Base-by-base conservation (phyloP, 2,329 filamentous ascomycete genomes). In the Hypoxylon sp. region DNA sequence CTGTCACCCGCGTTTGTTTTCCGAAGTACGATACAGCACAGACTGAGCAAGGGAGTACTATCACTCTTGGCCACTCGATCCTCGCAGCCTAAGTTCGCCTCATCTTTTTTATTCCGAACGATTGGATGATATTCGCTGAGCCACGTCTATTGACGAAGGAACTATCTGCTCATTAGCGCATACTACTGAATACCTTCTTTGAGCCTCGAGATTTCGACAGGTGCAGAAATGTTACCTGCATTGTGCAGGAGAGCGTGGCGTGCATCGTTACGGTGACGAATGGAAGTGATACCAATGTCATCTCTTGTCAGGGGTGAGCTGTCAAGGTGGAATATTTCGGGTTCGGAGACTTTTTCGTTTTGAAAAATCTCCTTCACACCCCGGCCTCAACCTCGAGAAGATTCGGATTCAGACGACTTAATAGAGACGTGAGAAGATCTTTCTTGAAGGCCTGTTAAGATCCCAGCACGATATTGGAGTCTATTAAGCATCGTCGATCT, bases 291-390 rank as follows among this genome's bases (percentile, higher is more conserved):
- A 56, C 41, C 17, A 41, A 30, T 62, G 13, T 9, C 28, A 41
- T 62, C 25, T 55, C 28, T 43, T 30, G 53, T 25, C 60, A 59
- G 53, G 60, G 60, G 49, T 69, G 53, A 65, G 53, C 52, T 67
- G 60, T 64, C 57, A 68, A 51, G 32, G 10, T 63, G 56, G 48
- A 52, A 65, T 41, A 64, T 48, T 48, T 58, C 62, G 48, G 67
- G 55, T 55, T 65, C 67, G 69, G 67, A 62, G 34, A 68, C 60
- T 65, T 68, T 65, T 45, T 60, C 45, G 61, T 65, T 55, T 63
- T 51, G 32, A 55, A 70, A 63, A 66, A 36, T 67, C 56, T 32
- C 67, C 64, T 69, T 65, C 28, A 45, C 25, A 58, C 52, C 59
- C 65, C 50, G 43, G 60, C 25, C 11, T 36, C 4, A 43, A 59